A percentile compares a stretch with the other conserved stretches of the same genome.
These are phyloP conservation scores for Pyronema omphalodes DNA, from an alignment of 495 filamentous ascomycete genomes.

Conservation along the genomic window DNA sequence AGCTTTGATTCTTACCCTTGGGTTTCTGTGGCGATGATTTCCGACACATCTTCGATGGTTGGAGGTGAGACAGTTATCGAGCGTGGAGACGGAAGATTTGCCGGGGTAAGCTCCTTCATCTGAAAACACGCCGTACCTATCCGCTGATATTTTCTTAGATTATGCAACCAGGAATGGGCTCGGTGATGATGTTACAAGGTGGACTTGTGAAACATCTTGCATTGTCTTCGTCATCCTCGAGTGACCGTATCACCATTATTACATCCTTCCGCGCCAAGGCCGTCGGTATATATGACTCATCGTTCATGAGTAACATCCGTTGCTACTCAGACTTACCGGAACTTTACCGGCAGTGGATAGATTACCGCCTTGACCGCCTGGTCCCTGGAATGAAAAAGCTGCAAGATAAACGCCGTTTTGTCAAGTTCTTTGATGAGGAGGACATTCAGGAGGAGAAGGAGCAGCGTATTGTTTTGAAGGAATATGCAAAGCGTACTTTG, in stretches of 20 bases:
- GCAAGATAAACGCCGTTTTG: background rate
- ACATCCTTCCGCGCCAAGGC: slow-evolving; percentile 25
- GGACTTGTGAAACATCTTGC: slow-evolving; percentile 26
- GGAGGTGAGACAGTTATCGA: slow-evolving; percentile 27
- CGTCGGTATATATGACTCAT: slow-evolving; percentile 19
- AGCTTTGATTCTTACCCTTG: slow-evolving; percentile 27
- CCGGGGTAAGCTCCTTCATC: slow-evolving; percentile 12
- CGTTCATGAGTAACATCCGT: slow-evolving; percentile 25
- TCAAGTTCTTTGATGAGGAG: background rate
- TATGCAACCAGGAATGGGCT: slow-evolving; percentile 8
- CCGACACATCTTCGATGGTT: slow-evolving; percentile 25
- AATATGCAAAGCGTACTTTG: slow-evolving; percentile 4
- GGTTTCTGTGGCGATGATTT: slow-evolving; percentile 26
- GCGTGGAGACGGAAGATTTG: slow-evolving; percentile 20
- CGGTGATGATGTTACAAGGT: slow-evolving; percentile 25
- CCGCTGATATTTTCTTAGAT: slow-evolving; percentile 1
- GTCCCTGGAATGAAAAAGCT: background rate
- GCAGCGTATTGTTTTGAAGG: background rate
- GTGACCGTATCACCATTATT: slow-evolving; percentile 26
- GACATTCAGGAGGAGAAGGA: background rate
- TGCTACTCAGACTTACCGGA: slow-evolving; percentile 18
- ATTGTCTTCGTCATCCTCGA: slow-evolving; percentile 16
- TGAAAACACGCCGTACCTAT: background rate
- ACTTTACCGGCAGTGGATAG: slow-evolving; percentile 24
- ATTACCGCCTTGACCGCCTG: slow-evolving; percentile 13